Evolutionary conservation across 805 yeast species (phyloP).

Genomic region (Nakazawaea sp.): DNA sequence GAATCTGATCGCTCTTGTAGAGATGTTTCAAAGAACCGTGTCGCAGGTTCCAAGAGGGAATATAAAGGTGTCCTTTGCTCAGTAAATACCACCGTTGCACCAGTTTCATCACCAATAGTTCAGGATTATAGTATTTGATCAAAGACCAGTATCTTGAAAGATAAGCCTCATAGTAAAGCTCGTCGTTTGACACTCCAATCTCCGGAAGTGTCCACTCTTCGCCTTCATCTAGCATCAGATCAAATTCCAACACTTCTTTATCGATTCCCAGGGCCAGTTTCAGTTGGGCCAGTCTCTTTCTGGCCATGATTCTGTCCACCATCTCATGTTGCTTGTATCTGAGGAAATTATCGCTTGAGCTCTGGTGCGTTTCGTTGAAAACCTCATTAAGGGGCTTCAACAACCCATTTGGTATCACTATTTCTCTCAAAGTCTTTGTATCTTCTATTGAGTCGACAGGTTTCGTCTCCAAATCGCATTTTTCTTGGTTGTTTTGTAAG

Average conservation of each 20-base stretch:
- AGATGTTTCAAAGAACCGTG: not conserved
- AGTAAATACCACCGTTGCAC: constrained; percentile 13
- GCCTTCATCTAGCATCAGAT: constrained; percentile 11
- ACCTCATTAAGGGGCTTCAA: constrained; percentile 13
- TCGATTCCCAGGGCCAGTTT: not conserved
- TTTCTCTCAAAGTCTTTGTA: constrained; percentile 4
- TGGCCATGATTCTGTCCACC: constrained; percentile 2
- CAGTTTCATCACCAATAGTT: constrained; percentile 12
- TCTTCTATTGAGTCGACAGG: constrained; percentile 7
- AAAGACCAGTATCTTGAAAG: constrained; percentile 16
- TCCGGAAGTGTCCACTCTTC: constrained; percentile 9
- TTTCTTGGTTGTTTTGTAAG: constrained; percentile 17
- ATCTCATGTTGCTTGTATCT: constrained; percentile 7
- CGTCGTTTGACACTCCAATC: constrained; percentile 14
- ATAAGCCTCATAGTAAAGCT: constrained; percentile 17
- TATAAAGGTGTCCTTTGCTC: not conserved
- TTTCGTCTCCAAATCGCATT: constrained; percentile 1
- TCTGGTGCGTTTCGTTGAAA: constrained; percentile 7
- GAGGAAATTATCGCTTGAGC: constrained; percentile 7
- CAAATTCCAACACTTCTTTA: constrained; percentile 7
- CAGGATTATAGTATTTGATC: constrained; percentile 19
- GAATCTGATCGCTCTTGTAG: constrained; percentile 12
- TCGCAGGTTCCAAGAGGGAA: not conserved
- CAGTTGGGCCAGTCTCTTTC: constrained; percentile 3
- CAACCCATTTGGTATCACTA: constrained; percentile 12